Base-by-base conservation (phyloP, 2,329 filamentous ascomycete genomes). In the Cladophialophora immunda region DNA sequence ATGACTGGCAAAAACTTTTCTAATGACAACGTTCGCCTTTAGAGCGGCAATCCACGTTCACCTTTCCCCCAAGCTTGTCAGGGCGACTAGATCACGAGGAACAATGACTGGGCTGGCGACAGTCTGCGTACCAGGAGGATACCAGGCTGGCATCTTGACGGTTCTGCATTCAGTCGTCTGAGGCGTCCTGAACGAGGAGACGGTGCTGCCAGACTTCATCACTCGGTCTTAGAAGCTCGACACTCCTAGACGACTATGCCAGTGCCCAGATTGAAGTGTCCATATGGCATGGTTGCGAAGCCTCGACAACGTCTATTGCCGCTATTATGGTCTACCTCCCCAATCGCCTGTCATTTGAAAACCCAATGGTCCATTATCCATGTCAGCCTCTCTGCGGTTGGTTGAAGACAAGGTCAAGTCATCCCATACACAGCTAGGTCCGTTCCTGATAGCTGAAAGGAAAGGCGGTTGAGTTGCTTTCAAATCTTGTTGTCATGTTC, bases 401-500 rank as follows among this genome's bases (percentile, higher is more conserved):
- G 45, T 13, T 25, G 45, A n/a, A 50, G 45, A 50, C 45, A 50
- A 50, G 19, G 22, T 50, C 45, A 50, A 50, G 19, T n/a, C 45
- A 50, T 25, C 19, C 17, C 19, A 50, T 50, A 50, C 11, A 19
- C 5, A 13, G 45, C 38, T 45, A 45, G 45, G 25, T 25, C 22
- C 19, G 25, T 22, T 13, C 45, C 45, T 25, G 19, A 19, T 41
- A 54, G 45, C 45, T 62, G 27, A 22, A 41, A 64, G 7, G 29
- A 17, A 19, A 38, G 36, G 19, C 9, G 38, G 8, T 25, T 9
- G 11, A 4, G 53, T 25, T 58, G 61, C 61, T 63, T 50, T 38
- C 36, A 63, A 57, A 63, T 57, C 53, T 36, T n/a, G 45, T 47
- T 63, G 53, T 57, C 53, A 63, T 63, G 38, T 7, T 52, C 4